Conservation (phyloP, 306 rosid genomes). For the Spatholobus suberectus region DNA sequence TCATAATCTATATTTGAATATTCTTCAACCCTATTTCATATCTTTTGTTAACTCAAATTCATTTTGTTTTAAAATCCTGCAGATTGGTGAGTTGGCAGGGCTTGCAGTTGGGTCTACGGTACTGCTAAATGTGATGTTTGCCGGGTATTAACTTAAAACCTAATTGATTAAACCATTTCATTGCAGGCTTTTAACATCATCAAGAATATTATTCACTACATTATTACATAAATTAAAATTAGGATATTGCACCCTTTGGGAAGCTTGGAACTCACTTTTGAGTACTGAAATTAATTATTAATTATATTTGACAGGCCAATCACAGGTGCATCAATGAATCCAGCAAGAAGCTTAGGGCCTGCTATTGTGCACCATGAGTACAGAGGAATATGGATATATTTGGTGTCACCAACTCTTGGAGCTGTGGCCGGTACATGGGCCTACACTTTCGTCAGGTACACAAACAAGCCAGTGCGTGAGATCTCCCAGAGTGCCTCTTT, state of each 20-base stretch:
- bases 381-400: conserved; percentile 65
- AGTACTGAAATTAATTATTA: too few relatives aligned
- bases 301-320: conserved; percentile 69
- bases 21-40: background rate
- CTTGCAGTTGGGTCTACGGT: conserved; percentile 79
- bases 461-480: conserved; percentile 65
- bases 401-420: conserved; percentile 60
- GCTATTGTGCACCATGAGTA: conserved; percentile 57
- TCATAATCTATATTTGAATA: background rate
- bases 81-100: conserved; percentile 95
- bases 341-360: conserved; percentile 92
- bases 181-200: too few relatives aligned
- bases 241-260: background rate
- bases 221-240: too few relatives aligned
- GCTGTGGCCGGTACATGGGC: conserved; percentile 71
- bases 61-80: background rate
- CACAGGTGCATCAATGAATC: conserved; percentile 92
- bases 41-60: background rate
- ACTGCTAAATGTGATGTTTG: conserved; percentile 74
- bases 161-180: background rate
- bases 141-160: conserved; percentile 62
- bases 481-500: conserved; percentile 65
- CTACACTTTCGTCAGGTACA: conserved; percentile 63
- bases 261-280: background rate
- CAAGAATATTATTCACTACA: too few relatives aligned